phyloP scores from a whole-genome alignment of 192 early-diverging fungal genomes.

The Coemansia biformis region DNA sequence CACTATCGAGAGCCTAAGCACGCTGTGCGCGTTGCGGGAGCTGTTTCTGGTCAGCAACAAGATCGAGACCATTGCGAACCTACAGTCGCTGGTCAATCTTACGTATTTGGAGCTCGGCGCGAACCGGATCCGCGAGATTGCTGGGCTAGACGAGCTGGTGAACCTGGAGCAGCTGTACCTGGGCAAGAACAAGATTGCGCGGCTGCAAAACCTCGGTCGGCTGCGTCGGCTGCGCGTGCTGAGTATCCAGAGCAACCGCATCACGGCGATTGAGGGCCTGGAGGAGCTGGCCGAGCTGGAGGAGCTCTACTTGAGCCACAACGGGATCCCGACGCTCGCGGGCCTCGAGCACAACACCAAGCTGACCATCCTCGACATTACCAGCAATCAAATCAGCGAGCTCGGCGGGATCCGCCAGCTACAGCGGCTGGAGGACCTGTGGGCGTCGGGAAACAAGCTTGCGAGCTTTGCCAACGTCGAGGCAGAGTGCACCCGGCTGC shows the following conservation, averaged over 20 bases:
- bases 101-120: conserved; percentile 91
- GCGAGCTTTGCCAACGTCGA: conserved; percentile 75
- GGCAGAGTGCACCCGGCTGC: conserved; percentile 54
- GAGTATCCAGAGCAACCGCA: conserved; percentile 84
- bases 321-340: conserved; percentile 72
- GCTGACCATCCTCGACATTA: conserved; percentile 79
- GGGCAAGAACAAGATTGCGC: conserved; percentile 95
- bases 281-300: conserved; percentile 65
- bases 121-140: conserved; percentile 86
- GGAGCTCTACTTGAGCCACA: conserved; percentile 91
- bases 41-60: conserved; percentile 94
- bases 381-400: conserved; percentile 68
- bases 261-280: conserved; percentile 70
- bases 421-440: conserved; percentile 74
- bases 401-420: conserved; percentile 72
- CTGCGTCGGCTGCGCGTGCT: conserved; percentile 64
- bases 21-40: conserved; percentile 59
- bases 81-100: conserved; percentile 60
- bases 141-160: conserved; percentile 72
- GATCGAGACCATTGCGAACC: conserved; percentile 74
- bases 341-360: conserved; percentile 72
- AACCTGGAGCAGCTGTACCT: conserved; percentile 88
- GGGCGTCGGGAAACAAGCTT: conserved; percentile 81
- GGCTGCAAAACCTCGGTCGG: conserved; percentile 62
- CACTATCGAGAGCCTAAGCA: conserved; percentile 62